These are phyloP conservation scores for Corymbia calophylla DNA, from an alignment of 441 rosid genomes.

Conservation along the genomic window DNA sequence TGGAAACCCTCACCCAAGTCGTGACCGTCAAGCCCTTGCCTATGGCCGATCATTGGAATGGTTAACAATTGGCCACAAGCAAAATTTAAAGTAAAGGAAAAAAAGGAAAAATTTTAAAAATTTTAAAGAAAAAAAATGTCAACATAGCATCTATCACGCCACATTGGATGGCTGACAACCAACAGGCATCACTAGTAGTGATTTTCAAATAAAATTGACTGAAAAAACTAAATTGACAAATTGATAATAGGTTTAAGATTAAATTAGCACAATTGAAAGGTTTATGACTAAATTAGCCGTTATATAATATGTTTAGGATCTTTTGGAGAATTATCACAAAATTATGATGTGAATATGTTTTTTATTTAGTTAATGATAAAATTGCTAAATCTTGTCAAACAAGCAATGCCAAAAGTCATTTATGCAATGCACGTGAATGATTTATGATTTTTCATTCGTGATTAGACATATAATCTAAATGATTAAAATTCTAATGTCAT, in stretches of 20 bases:
- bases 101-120: background rate
- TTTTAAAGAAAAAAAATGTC: background rate
- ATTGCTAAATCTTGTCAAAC: background rate
- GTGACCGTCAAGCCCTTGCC: background rate
- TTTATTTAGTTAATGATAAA: background rate
- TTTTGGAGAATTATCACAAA: fast-evolving
- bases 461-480: background rate
- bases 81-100: background rate
- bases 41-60: fast-evolving
- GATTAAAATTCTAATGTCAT: background rate
- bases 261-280: background rate
- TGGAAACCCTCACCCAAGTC: too few relatives aligned
- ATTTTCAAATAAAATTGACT: background rate
- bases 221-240: background rate
- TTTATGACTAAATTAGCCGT: background rate
- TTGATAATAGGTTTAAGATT: background rate
- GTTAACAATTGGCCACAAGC: background rate
- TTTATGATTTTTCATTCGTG: background rate
- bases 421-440: background rate
- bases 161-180: fast-evolving
- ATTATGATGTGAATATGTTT: background rate
- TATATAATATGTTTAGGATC: background rate
- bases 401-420: background rate
- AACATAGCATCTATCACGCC: fast-evolving
- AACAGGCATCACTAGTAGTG: fast-evolving